These are phyloP conservation scores for Conringia planisiliqua DNA, from an alignment of 345 rosid genomes.

Conservation along the genomic window DNA sequence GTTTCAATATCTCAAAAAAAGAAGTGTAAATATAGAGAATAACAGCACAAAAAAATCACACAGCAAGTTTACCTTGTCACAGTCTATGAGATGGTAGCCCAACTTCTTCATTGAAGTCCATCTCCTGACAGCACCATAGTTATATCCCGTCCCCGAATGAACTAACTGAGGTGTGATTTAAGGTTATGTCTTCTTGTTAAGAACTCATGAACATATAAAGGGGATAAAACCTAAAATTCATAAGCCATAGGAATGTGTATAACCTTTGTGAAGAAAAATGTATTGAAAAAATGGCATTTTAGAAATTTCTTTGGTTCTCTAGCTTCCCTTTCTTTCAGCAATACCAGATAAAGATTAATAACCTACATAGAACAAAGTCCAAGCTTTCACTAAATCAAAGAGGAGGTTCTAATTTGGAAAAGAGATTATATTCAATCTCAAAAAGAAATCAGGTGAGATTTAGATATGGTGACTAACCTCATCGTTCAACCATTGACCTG, in stretches of 20 bases:
- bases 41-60: background rate
- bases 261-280: conserved; percentile 97
- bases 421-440: background rate
- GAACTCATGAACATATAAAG: background rate
- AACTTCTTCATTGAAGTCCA: conserved; percentile 86
- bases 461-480: conserved; percentile 53
- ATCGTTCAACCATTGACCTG: conserved; percentile 88
- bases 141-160: conserved; percentile 49
- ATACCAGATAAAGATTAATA: conserved; percentile 76
- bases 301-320: conserved; percentile 82
- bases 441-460: background rate
- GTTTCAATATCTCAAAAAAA: background rate
- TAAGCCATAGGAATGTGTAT: background rate
- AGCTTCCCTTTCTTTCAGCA: conserved; percentile 91
- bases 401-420: background rate
- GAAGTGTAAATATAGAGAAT: background rate
- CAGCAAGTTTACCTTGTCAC: conserved; percentile 67
- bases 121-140: conserved; percentile 78
- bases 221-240: background rate
- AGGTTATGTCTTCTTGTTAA: conserved; percentile 10
- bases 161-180: conserved; percentile 47
- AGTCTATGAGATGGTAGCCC: conserved; percentile 75
- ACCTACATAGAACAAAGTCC: conserved; percentile 49
- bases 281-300: conserved; percentile 90
- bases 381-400: conserved; percentile 9